phyloP scores from a whole-genome alignment of 192 early-diverging fungal genomes.

The Glomus cerebriforme region DNA sequence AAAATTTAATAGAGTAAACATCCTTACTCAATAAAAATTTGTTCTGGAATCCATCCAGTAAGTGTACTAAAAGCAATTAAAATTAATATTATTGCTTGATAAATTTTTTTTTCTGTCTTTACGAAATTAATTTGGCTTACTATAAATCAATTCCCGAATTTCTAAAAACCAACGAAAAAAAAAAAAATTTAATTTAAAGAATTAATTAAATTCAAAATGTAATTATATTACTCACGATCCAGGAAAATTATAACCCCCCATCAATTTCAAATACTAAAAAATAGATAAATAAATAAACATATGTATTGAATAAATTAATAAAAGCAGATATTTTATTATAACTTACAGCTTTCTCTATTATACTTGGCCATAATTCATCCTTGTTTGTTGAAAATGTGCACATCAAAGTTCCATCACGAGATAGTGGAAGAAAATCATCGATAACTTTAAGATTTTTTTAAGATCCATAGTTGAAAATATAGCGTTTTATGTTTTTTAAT shows the following conservation, averaged over 20 bases:
- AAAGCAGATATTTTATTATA: background rate
- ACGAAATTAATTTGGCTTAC: conserved; percentile 36
- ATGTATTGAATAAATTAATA: too few species aligned
- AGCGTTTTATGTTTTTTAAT: background rate
- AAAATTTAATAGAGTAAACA: background rate
- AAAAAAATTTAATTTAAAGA: conserved; percentile 6
- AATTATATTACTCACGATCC: conserved; percentile 65
- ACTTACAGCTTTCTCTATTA: conserved; percentile 87
- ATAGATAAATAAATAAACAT: background rate
- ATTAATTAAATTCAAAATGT: background rate
- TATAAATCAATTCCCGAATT: conserved; percentile 92
- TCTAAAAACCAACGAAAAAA: conserved; percentile 36
- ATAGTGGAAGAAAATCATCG: conserved; percentile 86
- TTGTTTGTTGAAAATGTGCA: conserved; percentile 82
- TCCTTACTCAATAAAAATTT: conserved; percentile 75
- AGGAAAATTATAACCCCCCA: conserved; percentile 95
- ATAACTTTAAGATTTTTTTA: conserved; percentile 56
- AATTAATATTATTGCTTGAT: background rate
- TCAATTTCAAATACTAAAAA: conserved; percentile 84
- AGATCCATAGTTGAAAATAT: background rate
- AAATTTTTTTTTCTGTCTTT: background rate
- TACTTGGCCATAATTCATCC: conserved; percentile 79
- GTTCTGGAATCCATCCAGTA: conserved; percentile 94
- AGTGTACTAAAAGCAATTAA: conserved; percentile 55
- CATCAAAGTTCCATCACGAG: conserved; percentile 70